Evolutionary conservation across 345 rosid genomes (phyloP).

Genomic region (Euphorbia tirucalli): DNA sequence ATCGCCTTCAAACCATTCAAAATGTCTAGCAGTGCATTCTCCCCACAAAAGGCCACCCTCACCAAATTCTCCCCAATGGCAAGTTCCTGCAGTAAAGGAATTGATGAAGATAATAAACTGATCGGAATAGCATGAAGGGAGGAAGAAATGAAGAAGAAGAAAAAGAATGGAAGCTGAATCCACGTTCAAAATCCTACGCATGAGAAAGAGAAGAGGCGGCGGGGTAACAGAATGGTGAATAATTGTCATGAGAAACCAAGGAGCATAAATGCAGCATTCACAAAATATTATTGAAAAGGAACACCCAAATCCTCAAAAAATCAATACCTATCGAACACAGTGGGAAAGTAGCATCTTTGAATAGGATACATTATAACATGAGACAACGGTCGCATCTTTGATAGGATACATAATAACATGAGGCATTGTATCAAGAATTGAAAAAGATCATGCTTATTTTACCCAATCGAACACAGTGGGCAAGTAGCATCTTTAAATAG

Average conservation of each 20-base stretch:
- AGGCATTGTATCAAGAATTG: not conserved
- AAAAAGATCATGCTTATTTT: not conserved
- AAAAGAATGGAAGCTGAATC: not conserved
- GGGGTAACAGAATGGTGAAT: too few species aligned
- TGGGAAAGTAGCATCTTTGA: too few species aligned
- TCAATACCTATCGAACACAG: too few species aligned
- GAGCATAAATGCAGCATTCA: not conserved
- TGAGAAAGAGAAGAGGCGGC: too few species aligned
- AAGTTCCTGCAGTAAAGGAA: constrained; percentile 56
- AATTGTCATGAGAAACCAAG: not conserved
- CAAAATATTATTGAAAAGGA: not conserved
- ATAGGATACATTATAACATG: too few species aligned
- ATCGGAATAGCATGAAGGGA: too few species aligned
- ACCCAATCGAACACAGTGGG: not conserved
- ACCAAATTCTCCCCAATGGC: constrained; percentile 98
- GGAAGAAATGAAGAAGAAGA: too few species aligned
- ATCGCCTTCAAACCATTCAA: constrained; percentile 91
- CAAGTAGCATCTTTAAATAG: not conserved
- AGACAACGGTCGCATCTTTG: too few species aligned
- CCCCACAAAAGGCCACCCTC: constrained; percentile 97
- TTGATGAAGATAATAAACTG: too few species aligned
- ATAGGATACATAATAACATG: too few species aligned
- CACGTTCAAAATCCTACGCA: not conserved
- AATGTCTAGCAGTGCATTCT: constrained; percentile 69
- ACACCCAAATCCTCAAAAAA: too few species aligned